A percentile compares a stretch with the other conserved stretches of the same genome.
Evolutionary conservation across 805 yeast genomes (phyloP).

Genomic region (Saturnispora zaruensis): DNA sequence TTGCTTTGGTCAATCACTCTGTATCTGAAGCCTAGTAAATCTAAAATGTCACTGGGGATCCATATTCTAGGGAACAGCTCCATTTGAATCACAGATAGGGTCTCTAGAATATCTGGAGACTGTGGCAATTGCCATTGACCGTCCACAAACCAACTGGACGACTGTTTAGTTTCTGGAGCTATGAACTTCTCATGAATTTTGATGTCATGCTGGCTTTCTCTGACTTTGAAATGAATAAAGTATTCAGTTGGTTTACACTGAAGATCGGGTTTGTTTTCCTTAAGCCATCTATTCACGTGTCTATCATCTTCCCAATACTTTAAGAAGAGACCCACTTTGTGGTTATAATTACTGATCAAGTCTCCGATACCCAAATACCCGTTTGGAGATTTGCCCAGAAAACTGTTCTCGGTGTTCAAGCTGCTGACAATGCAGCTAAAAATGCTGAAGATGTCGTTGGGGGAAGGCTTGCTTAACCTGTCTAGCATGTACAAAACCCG

Average conservation of each 20-base stretch:
- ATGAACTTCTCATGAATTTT: conserved; percentile 1
- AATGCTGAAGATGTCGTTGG: conserved; percentile 27
- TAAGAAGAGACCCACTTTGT: conserved; percentile 27
- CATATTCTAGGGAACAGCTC: conserved; percentile 28
- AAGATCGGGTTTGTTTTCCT: conserved; percentile 11
- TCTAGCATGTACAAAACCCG: conserved; percentile 27
- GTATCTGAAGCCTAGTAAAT: conserved; percentile 18
- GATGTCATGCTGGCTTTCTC: conserved; percentile 16
- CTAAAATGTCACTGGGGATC: conserved; percentile 26
- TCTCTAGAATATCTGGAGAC: conserved; percentile 15
- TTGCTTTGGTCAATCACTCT: conserved; percentile 22
- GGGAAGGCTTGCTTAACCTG: conserved; percentile 23
- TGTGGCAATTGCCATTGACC: conserved; percentile 8
- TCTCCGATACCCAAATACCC: conserved; percentile 24
- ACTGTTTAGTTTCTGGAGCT: background rate
- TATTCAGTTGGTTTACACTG: conserved; percentile 18
- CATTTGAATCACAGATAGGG: conserved; percentile 19
- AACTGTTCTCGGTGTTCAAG: conserved; percentile 7
- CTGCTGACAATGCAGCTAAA: conserved; percentile 24
- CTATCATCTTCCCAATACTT: conserved; percentile 29
- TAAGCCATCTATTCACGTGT: conserved; percentile 17
- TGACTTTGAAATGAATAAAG: conserved; percentile 27
- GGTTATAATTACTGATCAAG: conserved; percentile 21
- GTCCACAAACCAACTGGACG: conserved; percentile 1
- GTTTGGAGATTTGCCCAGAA: conserved; percentile 12